Evolutionary conservation across 2,329 filamentous ascomycete species (phyloP), one percentile per base, ranked within the genome.

Genomic region (Canariomyces notabilis): DNA sequence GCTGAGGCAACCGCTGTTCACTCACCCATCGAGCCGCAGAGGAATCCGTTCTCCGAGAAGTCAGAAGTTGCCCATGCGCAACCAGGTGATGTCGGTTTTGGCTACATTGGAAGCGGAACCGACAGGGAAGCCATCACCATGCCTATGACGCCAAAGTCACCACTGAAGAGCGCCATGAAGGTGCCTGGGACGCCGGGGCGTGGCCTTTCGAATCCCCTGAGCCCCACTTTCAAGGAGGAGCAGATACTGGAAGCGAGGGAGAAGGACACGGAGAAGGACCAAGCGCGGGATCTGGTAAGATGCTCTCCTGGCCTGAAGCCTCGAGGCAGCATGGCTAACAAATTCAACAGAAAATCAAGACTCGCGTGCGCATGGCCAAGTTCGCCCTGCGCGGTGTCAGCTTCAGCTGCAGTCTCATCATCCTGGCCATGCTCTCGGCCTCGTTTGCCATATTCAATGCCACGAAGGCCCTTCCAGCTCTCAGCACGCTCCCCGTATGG

Each of bases 351-450:
- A 94, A 87, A 84, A 80, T 95, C 66, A 97, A 96, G 72, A 84
- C 84, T 29, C 82, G 89, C 57, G 90, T 97, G 26, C 83, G 93
- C 37, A 76, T 97, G 67, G 93, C 91, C 57, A 98, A 98, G 73
- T 84, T 97, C 59, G 80, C 95, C 52, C 82, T 98, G n/a, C 85
- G 93, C 55, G 85, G 89, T 46, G 87, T 97, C 70, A 96, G 91
- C 76, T 97, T 98, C 68, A 89, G 88, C 67, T 98, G 93, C 75
- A 91, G 87, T 66, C 76, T 97, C 50, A 96, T 98, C 64, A 88
- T 98, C 55, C 78, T 98, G 48, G 76, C 89, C 52, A 91, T 98
- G 80, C 73, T 98, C 44, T 83, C 86, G 12, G 80, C 88, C n/a
- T 89, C 88, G 3, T 87, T 98, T 61, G 73, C 82, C 57, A 90